Conservation (phyloP, 805 yeast genomes). For the Wickerhamiella parazyma region DNA sequence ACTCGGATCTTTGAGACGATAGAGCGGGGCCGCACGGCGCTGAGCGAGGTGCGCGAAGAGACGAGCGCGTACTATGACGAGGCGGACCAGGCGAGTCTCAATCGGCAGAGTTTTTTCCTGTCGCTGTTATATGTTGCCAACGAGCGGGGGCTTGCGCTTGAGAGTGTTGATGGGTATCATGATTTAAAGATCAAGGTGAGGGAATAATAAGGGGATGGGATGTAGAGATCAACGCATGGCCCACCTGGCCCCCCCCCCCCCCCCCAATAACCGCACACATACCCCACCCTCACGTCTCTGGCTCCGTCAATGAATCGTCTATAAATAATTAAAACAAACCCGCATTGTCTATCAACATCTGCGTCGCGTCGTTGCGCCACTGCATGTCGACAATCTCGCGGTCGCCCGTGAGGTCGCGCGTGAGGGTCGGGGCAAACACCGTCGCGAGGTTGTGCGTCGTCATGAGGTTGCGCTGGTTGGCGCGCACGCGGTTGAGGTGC, state of each 20-base stretch:
- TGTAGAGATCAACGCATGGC: too few relatives aligned
- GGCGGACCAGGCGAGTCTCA: neutral
- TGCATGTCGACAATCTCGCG: constrained; percentile 79
- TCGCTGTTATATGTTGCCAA: neutral
- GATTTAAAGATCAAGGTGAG: neutral
- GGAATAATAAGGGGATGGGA: neutral
- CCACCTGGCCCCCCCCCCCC: too few relatives aligned
- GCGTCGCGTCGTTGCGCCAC: constrained; percentile 62
- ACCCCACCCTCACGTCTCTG: too few relatives aligned
- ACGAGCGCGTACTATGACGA: neutral
- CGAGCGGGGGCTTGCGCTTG: neutral
- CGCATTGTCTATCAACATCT: constrained; percentile 37
- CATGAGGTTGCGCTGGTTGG: constrained; percentile 58
- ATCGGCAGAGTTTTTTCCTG: neutral
- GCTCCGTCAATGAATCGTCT: neutral
- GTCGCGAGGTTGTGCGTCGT: constrained; percentile 68
- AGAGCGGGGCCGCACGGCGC: neutral
- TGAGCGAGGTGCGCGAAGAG: neutral
- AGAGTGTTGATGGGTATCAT: neutral
- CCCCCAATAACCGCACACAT: too few relatives aligned
- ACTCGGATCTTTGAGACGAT: neutral
- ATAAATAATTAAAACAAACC: constrained; percentile 10
- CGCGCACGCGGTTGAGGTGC: constrained; percentile 53
- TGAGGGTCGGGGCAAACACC: constrained; percentile 88
- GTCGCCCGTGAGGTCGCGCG: constrained; percentile 65